Percentiles rank a stretch among this genome's conserved stretches.
Conservation (phyloP, 345 rosid species). For the Salix udensis region DNA sequence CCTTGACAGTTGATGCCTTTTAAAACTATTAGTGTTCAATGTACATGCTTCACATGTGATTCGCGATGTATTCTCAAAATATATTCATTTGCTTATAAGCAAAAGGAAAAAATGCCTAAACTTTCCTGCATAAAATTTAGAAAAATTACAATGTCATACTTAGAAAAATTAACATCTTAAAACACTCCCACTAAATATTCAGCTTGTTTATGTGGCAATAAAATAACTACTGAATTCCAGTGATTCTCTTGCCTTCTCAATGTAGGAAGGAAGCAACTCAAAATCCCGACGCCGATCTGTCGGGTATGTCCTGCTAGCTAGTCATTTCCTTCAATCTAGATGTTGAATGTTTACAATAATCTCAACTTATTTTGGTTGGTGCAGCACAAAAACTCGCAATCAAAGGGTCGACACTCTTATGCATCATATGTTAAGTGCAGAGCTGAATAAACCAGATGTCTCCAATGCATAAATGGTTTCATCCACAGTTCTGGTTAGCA, state of each 20-base stretch:
- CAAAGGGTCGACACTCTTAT: conserved; percentile 86
- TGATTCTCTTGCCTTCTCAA: conserved; percentile 4
- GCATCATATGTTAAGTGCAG: conserved; percentile 80
- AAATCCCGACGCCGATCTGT: conserved; percentile 40
- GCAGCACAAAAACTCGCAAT: conserved; percentile 80
- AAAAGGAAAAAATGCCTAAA: neutral
- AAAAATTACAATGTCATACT: too few species aligned
- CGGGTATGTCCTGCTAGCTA: conserved; percentile 49
- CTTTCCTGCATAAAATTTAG: neutral
- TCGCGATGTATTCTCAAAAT: neutral
- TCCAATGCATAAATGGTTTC: conserved; percentile 15
- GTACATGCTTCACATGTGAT: too few species aligned
- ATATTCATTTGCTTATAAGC: neutral
- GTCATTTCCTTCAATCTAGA: neutral
- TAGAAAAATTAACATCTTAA: too few species aligned
- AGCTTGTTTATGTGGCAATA: neutral
- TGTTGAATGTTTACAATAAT: neutral
- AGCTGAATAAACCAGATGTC: conserved; percentile 37
- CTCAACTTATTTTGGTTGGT: conserved; percentile 11
- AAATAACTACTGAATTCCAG: neutral
- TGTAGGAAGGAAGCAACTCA: conserved; percentile 47
- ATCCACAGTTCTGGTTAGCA: conserved; percentile 13
- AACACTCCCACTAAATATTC: neutral
- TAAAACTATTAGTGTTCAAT: neutral
- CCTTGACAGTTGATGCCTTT: neutral